phyloP scores from a whole-genome alignment of 2,329 filamentous ascomycete species.

The Fusarium oxysporum region DNA sequence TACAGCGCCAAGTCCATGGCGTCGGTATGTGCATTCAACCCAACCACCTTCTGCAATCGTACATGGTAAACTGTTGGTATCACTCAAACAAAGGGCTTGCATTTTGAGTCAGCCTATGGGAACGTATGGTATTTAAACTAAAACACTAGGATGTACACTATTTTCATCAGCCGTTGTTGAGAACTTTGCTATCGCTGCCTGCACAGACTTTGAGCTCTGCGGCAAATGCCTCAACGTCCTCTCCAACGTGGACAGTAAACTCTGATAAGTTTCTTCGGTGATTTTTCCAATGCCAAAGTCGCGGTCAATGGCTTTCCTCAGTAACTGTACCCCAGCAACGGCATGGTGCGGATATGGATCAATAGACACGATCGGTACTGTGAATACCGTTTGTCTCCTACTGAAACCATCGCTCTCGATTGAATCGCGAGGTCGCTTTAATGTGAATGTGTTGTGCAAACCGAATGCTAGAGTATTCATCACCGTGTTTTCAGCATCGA shows the following conservation, averaged over 20 bases:
- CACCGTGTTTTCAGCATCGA: slow-evolving; percentile 47
- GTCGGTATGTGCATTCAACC: not conserved
- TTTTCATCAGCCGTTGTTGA: slow-evolving; percentile 2
- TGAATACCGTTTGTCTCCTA: slow-evolving; percentile 17
- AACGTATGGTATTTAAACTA: not conserved
- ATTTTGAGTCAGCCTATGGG: not conserved
- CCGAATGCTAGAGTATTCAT: slow-evolving; percentile 50
- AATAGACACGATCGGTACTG: slow-evolving; percentile 48
- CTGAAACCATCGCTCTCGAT: not conserved
- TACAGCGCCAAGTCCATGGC: not conserved
- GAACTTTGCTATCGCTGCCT: slow-evolving; percentile 44
- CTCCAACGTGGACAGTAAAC: slow-evolving; percentile 44
- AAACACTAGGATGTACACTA: not conserved
- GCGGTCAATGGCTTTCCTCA: slow-evolving; percentile 47
- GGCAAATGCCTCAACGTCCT: slow-evolving; percentile 44
- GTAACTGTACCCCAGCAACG: slow-evolving; percentile 47
- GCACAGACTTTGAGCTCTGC: slow-evolving; percentile 49
- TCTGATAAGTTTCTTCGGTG: slow-evolving; percentile 42
- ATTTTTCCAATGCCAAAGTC: slow-evolving; percentile 45
- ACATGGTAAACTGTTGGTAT: too few relatives aligned
- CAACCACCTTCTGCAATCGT: not conserved
- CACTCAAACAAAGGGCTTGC: too few relatives aligned
- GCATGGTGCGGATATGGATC: slow-evolving; percentile 50
- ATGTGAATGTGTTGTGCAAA: slow-evolving; percentile 44
- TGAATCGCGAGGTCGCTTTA: slow-evolving; percentile 11